phyloP scores from a whole-genome alignment of 129 eudicot species.

The carrot (Daucus carota) region DNA sequence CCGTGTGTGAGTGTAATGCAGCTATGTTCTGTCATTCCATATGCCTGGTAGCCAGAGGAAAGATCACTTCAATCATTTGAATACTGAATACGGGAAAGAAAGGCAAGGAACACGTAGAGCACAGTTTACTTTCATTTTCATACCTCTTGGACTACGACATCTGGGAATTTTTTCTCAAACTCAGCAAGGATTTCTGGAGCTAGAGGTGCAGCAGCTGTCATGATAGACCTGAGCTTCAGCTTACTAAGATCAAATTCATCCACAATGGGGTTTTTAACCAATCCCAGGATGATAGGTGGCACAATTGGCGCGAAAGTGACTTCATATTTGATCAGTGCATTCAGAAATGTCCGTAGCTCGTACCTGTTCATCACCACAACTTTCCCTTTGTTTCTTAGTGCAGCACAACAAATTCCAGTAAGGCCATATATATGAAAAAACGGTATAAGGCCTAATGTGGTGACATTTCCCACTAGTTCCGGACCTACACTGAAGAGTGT shows the following conservation, averaged over 20 bases:
- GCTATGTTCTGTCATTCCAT: constrained; percentile 98
- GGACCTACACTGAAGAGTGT: constrained; percentile 68
- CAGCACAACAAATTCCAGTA: constrained; percentile 77
- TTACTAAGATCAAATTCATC: constrained; percentile 66
- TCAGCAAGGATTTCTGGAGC: constrained; percentile 75
- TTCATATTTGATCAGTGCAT: constrained; percentile 60
- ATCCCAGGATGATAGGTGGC: constrained; percentile 67
- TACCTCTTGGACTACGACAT: constrained; percentile 84
- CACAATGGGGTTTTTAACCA: constrained; percentile 72
- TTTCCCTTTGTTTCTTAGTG: constrained; percentile 78
- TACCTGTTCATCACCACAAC: constrained; percentile 80
- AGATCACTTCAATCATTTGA: neutral
- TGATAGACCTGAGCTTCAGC: constrained; percentile 61
- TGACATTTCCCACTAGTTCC: constrained; percentile 60
- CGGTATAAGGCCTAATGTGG: constrained; percentile 76
- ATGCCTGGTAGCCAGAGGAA: constrained; percentile 37
- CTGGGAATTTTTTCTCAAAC: constrained; percentile 75
- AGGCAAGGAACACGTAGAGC: neutral
- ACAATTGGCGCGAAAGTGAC: constrained; percentile 82
- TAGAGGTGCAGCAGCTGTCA: constrained; percentile 95
- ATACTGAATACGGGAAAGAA: neutral
- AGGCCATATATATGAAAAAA: constrained; percentile 87
- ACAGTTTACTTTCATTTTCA: neutral
- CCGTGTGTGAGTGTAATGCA: constrained; percentile 85
- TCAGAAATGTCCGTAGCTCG: constrained; percentile 51